These are phyloP conservation scores for Didymella pomorum DNA, from an alignment of 2,329 filamentous ascomycete genomes.

Conservation along the genomic window DNA sequence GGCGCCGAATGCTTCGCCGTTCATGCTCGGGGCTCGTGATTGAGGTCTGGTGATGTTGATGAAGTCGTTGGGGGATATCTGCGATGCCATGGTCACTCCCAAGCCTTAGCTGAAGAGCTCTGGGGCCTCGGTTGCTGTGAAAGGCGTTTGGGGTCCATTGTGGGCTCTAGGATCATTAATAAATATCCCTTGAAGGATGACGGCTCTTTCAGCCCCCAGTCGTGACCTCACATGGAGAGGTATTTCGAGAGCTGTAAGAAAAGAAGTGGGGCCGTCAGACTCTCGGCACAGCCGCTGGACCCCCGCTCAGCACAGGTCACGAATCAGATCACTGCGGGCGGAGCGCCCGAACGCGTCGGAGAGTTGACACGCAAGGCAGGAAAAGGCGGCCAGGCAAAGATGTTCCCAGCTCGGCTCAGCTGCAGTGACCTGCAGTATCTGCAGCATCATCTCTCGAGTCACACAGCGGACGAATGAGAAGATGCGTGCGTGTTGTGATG, in stretches of 20 bases:
- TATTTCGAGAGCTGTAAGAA: conserved; percentile 47
- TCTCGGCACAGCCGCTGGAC: conserved; percentile 43
- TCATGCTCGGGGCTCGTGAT: conserved; percentile 48
- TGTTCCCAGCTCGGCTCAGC: conserved; percentile 29
- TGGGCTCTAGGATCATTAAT: conserved; percentile 36
- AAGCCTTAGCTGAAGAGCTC: conserved; percentile 23
- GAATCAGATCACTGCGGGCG: conserved; percentile 37
- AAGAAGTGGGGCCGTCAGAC: conserved; percentile 47
- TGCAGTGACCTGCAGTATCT: conserved; percentile 27
- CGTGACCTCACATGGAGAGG: conserved; percentile 35
- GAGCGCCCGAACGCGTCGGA: conserved; percentile 27
- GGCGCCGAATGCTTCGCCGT: conserved; percentile 33
- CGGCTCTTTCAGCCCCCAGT: conserved; percentile 43
- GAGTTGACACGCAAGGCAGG: conserved; percentile 16
- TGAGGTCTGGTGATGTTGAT: conserved; percentile 48
- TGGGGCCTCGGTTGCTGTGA: conserved; percentile 27
- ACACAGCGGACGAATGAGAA: conserved; percentile 24
- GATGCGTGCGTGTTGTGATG: conserved; percentile 3
- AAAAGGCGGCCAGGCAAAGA: conserved; percentile 38
- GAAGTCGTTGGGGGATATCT: conserved; percentile 47
- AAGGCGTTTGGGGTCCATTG: conserved; percentile 38
- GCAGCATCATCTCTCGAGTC: conserved; percentile 25
- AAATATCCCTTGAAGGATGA: conserved; percentile 28
- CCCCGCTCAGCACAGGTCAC: conserved; percentile 33
- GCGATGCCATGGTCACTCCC: conserved; percentile 47